These are phyloP conservation scores for Moricandia moricandioides DNA, from an alignment of 345 rosid species.

Conservation along the genomic window DNA sequence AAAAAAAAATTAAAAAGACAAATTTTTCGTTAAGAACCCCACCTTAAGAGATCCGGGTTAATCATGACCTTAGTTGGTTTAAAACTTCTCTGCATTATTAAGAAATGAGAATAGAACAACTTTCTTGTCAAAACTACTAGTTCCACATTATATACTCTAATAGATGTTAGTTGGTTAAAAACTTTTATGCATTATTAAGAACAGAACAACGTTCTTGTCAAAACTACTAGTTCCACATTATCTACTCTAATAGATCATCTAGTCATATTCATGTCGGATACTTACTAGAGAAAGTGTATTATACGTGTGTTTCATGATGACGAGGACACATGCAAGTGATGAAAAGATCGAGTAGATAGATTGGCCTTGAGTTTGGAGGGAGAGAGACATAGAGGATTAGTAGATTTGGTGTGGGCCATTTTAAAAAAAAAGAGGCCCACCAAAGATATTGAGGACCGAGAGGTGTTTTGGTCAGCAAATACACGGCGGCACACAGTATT, in stretches of 20 bases:
- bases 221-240: not conserved
- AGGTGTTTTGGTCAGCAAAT: constrained; percentile 5
- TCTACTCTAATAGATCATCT: not conserved
- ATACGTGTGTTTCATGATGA: not conserved
- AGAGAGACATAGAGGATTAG: constrained; percentile 4
- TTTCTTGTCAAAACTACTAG: no score
- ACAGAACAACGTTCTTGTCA: not conserved
- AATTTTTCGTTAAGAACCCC: no score
- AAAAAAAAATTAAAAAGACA: no score
- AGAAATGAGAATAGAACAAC: no score
- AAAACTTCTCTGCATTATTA: no score
- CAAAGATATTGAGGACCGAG: constrained; percentile 31
- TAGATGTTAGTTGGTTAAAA: not conserved
- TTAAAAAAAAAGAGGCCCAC: constrained; percentile 25
- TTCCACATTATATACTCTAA: no score
- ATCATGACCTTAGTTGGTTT: not conserved
- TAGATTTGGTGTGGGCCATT: constrained; percentile 32
- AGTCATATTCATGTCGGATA: not conserved
- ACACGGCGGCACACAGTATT: constrained; percentile 1
- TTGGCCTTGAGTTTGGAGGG: constrained; percentile 7
- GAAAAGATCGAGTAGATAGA: constrained; percentile 12
- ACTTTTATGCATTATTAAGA: not conserved
- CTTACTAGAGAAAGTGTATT: not conserved
- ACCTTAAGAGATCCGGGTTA: no score
- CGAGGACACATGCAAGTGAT: constrained; percentile 15